phyloP scores from a whole-genome alignment of 345 rosid species.

The Cardamine chenopodiifolia region DNA sequence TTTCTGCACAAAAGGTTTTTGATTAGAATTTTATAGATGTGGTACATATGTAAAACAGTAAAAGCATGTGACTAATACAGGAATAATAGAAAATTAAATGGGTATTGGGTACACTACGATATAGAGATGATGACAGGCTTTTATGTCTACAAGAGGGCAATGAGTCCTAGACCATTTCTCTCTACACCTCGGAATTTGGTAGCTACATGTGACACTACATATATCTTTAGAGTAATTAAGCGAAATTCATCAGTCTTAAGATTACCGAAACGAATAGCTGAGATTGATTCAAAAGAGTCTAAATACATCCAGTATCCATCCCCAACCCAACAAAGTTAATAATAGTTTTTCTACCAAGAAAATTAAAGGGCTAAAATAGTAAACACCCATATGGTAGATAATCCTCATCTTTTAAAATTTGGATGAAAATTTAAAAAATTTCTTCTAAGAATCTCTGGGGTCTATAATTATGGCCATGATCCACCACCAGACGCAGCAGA shows the following conservation, averaged over 20 bases:
- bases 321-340: constrained; percentile 36
- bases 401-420: constrained; percentile 31
- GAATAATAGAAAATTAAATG: not conserved
- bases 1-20: not conserved
- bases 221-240: too few species aligned
- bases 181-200: constrained; percentile 1
- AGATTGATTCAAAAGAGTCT: constrained; percentile 24
- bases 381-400: constrained; percentile 23
- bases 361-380: constrained; percentile 11
- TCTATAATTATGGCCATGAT: constrained; percentile 33
- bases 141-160: constrained; percentile 2
- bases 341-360: not conserved
- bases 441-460: not conserved
- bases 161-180: constrained; percentile 1
- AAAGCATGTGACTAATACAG: not conserved
- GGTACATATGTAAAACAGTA: not conserved
- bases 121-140: constrained; percentile 5
- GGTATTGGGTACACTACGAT: not conserved
- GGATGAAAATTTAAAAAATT: constrained; percentile 18
- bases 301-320: constrained; percentile 38
- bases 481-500: constrained; percentile 36
- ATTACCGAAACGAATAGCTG: constrained; percentile 11
- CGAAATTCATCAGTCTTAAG: too few species aligned
- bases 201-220: not conserved
- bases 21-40: not conserved